Conservation (phyloP, 345 rosid species). For the Citrus glauca region DNA sequence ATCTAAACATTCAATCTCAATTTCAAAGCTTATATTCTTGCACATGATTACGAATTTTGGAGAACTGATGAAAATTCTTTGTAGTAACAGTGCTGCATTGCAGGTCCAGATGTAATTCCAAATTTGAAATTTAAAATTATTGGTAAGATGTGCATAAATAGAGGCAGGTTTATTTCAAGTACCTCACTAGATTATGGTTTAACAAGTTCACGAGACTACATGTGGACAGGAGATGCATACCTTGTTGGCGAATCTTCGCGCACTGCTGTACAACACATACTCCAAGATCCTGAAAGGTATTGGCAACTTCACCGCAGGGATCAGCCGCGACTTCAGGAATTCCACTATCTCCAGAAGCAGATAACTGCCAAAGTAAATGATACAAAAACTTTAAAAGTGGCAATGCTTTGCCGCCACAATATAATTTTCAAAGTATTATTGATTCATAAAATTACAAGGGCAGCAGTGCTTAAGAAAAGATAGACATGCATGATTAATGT, state of each 20-base stretch:
- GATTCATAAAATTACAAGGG: background rate
- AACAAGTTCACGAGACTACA: background rate
- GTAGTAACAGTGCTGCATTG: background rate
- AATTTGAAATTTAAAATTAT: background rate
- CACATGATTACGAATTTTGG: background rate
- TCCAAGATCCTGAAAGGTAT: constrained; percentile 83
- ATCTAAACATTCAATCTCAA: background rate
- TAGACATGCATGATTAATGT: background rate
- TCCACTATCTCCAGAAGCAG: constrained; percentile 97
- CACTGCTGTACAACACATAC: constrained; percentile 92
- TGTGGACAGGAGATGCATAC: constrained; percentile 26
- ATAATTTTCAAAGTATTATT: background rate
- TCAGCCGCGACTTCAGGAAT: constrained; percentile 85
- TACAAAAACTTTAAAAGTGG: background rate
- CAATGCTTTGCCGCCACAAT: constrained; percentile 8
- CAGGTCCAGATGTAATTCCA: background rate
- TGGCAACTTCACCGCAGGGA: constrained; percentile 86
- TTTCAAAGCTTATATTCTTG: background rate
- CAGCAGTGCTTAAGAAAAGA: background rate
- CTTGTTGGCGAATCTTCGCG: constrained; percentile 97
- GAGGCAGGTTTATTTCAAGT: background rate
- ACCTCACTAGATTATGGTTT: background rate
- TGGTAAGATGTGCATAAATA: background rate
- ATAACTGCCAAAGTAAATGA: constrained; percentile 43
- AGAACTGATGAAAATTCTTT: background rate